phyloP scores from a whole-genome alignment of 495 filamentous ascomycete species.

The Aspergillus leporis region DNA sequence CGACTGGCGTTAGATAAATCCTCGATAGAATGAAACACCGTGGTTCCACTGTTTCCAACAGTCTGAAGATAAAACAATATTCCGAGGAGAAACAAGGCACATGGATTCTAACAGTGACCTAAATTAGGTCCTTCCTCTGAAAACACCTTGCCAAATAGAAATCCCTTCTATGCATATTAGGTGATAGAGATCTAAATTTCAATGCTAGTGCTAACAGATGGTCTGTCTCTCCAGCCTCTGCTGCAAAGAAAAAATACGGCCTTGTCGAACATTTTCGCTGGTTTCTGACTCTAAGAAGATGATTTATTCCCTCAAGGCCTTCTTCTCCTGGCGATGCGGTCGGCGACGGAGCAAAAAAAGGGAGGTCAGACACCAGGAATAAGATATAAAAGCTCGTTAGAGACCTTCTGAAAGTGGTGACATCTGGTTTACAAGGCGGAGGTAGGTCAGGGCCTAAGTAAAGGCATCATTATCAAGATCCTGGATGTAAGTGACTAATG shows the following conservation, averaged over 20 bases:
- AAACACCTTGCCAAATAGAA: too few species aligned
- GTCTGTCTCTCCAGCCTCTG: conserved; percentile 25
- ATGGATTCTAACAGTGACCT: too few species aligned
- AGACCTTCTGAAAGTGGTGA: conserved; percentile 42
- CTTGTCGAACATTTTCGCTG: conserved; percentile 23
- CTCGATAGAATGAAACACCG: too few species aligned
- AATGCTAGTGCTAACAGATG: conserved; percentile 15
- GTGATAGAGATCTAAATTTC: too few species aligned
- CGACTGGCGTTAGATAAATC: too few species aligned
- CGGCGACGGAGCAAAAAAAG: conserved; percentile 34
- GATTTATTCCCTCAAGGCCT: conserved; percentile 30
- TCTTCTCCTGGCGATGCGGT: conserved; percentile 35
- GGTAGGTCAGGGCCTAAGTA: conserved; percentile 23
- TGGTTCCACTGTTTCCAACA: too few species aligned
- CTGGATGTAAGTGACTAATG: conserved; percentile 14
- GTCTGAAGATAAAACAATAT: too few species aligned
- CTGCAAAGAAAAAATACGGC: conserved; percentile 17
- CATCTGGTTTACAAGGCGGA: conserved; percentile 29
- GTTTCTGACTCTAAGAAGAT: conserved; percentile 32
- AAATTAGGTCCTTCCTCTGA: too few species aligned
- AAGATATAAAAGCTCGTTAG: conserved; percentile 33
- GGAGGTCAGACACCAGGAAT: conserved; percentile 29
- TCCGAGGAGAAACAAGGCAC: too few species aligned
- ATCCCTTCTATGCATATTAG: too few species aligned
- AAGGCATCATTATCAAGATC: conserved; percentile 28